phyloP scores from a whole-genome alignment of 495 filamentous ascomycete genomes.

The Entonaema liquescens region DNA sequence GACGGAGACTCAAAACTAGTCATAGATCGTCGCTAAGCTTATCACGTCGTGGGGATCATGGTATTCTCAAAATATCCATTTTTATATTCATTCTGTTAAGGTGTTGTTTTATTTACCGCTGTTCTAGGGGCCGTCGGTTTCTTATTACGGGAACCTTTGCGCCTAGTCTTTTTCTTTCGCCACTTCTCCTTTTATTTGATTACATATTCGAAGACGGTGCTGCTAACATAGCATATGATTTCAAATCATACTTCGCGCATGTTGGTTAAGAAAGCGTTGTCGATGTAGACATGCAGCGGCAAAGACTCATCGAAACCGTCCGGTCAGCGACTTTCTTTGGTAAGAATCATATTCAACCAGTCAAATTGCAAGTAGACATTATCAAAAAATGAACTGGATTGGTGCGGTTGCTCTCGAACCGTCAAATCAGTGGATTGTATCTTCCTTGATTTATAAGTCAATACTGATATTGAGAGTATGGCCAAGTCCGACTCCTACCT shows the following conservation, averaged over 20 bases:
- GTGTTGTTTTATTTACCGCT: background rate
- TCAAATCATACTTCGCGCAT: background rate
- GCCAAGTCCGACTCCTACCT: constrained; percentile 2
- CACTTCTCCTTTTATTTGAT: background rate
- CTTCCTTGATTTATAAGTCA: constrained; percentile 34
- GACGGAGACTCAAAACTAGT: background rate
- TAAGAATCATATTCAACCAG: background rate
- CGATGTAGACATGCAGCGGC: background rate
- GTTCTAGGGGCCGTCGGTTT: background rate
- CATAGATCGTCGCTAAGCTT: background rate
- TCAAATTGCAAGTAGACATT: background rate
- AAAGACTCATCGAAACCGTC: background rate
- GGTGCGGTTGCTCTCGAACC: background rate
- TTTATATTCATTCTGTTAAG: background rate
- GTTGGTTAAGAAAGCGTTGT: background rate
- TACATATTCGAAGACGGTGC: background rate
- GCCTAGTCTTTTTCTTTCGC: background rate
- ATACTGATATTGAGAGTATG: constrained; percentile 20
- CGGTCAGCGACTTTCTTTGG: background rate
- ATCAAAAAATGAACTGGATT: constrained; percentile 1
- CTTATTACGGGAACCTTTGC: background rate
- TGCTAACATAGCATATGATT: background rate
- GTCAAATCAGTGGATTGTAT: background rate
- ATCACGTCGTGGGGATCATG: background rate
- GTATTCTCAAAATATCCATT: background rate